Conservation (phyloP, 305 asterid species). For the Fraxinus xanthoxyloides region DNA sequence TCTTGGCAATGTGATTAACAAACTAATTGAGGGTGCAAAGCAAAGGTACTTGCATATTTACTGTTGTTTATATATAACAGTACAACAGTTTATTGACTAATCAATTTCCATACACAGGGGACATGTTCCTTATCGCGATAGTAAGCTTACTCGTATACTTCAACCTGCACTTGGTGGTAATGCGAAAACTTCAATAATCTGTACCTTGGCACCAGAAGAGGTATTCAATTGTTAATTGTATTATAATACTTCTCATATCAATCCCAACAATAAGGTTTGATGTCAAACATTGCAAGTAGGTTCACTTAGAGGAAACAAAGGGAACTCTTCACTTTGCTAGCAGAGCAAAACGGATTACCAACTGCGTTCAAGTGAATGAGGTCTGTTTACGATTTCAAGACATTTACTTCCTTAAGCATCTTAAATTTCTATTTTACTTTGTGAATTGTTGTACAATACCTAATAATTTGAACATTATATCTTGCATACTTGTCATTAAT, state of each 20-base stretch:
- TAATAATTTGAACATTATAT: background rate
- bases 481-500: background rate
- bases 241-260: slow-evolving; percentile 17
- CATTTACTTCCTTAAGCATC: background rate
- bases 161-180: slow-evolving; percentile 99
- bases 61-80: background rate
- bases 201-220: slow-evolving; percentile 98
- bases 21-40: slow-evolving; percentile 89
- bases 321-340: slow-evolving; percentile 99
- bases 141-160: slow-evolving; percentile 96
- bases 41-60: slow-evolving; percentile 59
- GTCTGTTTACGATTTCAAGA: slow-evolving; percentile 34
- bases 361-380: slow-evolving; percentile 99
- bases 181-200: slow-evolving; percentile 94
- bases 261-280: slow-evolving; percentile 12
- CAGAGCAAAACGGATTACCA: slow-evolving; percentile 94
- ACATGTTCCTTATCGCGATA: slow-evolving; percentile 97
- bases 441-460: background rate
- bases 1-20: slow-evolving; percentile 96
- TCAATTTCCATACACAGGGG: slow-evolving; percentile 48
- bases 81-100: slow-evolving; percentile 18
- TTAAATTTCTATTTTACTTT: background rate
- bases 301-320: slow-evolving; percentile 84
- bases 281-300: slow-evolving; percentile 36
- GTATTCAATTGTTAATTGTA: slow-evolving; percentile 35